Percentiles rank a stretch among this genome's conserved stretches.
Evolutionary conservation across 352 stramenopile species (phyloP).

Genomic region (Globisporangium carolinianum): DNA sequence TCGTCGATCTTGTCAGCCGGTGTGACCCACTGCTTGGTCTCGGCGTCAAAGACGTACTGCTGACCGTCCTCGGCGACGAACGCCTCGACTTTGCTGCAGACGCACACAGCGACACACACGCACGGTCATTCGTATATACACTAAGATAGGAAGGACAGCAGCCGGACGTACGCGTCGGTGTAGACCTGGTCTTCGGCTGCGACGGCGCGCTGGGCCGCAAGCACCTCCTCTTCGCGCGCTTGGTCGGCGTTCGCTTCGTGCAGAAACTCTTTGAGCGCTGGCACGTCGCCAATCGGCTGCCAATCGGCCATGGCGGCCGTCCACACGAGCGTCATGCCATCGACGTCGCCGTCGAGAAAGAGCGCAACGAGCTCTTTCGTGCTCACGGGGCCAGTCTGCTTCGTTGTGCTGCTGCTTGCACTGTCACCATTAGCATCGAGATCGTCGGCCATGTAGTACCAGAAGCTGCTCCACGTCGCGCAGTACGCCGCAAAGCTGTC

Average conservation of each 20-base stretch:
- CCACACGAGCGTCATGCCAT: slow-evolving; percentile 74
- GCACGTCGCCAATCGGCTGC: slow-evolving; percentile 56
- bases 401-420: slow-evolving; percentile 6
- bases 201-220: slow-evolving; percentile 31
- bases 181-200: slow-evolving; percentile 46
- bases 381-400: slow-evolving; percentile 29
- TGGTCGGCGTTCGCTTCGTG: slow-evolving; percentile 63
- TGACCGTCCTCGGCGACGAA: slow-evolving; percentile 64
- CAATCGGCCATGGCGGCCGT: slow-evolving; percentile 35
- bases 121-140: no score
- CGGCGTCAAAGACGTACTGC: slow-evolving; percentile 59
- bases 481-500: slow-evolving; percentile 52
- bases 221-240: slow-evolving; percentile 41
- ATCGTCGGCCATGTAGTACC: slow-evolving; percentile 47
- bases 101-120: no score
- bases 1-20: slow-evolving; percentile 72
- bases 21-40: slow-evolving; percentile 61
- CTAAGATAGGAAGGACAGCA: no score
- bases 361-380: slow-evolving; percentile 49
- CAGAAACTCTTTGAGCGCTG: slow-evolving; percentile 56
- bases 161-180: slow-evolving; percentile 30
- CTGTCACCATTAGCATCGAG: slow-evolving; percentile 8
- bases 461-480: slow-evolving; percentile 41
- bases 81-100: slow-evolving; percentile 35
- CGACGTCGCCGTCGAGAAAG: slow-evolving; percentile 59